Percentiles rank a stretch among this genome's conserved stretches.
These are phyloP conservation scores for Solanum habrochaites DNA, from an alignment of 257 asterid genomes.

Conservation along the genomic window DNA sequence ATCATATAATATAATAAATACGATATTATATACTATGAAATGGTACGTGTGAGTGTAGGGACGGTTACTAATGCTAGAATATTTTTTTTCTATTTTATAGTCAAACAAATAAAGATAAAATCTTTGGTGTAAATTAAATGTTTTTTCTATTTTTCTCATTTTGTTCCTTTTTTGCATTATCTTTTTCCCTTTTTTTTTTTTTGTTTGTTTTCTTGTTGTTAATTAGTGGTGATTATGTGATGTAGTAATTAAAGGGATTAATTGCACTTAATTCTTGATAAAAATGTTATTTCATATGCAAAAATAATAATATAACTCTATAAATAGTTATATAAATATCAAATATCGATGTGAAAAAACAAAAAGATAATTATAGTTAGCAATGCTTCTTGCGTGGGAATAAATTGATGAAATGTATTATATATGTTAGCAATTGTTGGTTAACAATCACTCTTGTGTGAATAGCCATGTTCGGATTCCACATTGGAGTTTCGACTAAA, in stretches of 20 bases:
- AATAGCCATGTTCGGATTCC: accelerated
- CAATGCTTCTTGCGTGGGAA: not conserved
- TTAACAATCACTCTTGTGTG: not conserved
- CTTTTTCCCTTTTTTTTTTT: not conserved
- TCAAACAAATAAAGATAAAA: not conserved
- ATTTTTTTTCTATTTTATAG: too few species aligned
- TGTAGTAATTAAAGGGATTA: not conserved
- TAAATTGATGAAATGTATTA: not conserved
- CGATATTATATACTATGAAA: not conserved
- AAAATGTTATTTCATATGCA: too few species aligned
- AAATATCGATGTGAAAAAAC: not conserved
- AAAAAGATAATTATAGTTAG: not conserved
- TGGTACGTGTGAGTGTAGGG: too few species aligned
- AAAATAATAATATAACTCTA: too few species aligned
- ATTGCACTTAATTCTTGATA: too few species aligned
- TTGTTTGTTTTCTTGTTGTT: not conserved
- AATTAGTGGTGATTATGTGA: not conserved
- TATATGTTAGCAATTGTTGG: not conserved
- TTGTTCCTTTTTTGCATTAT: not conserved
- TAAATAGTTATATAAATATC: too few species aligned
- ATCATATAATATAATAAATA: too few species aligned
- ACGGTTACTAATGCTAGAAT: too few species aligned
- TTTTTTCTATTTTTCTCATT: not conserved
- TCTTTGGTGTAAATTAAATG: not conserved
- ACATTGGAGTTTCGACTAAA: too few species aligned